phyloP scores from a whole-genome alignment of 257 asterid genomes.

The Paulownia fortunei region DNA sequence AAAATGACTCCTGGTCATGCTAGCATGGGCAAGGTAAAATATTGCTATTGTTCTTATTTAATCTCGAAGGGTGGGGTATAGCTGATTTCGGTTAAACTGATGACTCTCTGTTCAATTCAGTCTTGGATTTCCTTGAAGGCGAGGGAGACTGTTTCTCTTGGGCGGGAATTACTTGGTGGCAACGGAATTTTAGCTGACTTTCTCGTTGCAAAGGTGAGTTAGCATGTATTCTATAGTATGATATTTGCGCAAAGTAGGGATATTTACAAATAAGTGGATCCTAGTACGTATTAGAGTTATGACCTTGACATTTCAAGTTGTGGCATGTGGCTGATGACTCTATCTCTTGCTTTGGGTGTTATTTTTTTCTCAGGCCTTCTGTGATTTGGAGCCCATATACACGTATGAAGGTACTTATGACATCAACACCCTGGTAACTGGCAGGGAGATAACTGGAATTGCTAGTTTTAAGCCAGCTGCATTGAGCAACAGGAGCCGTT shows the following conservation, averaged over 20 bases:
- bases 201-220: conserved; percentile 82
- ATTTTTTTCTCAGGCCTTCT: conserved; percentile 67
- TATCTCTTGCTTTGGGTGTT: not conserved
- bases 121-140: conserved; percentile 84
- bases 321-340: not conserved
- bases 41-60: conserved; percentile 3
- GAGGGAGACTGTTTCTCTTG: conserved; percentile 86
- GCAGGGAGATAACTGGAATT: conserved; percentile 89
- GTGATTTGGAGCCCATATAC: conserved; percentile 96
- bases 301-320: too few relatives aligned
- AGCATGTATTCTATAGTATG: not conserved
- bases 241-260: not conserved
- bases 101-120: conserved; percentile 45
- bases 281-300: not conserved
- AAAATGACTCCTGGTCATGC: conserved; percentile 97
- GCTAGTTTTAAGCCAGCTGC: conserved; percentile 82
- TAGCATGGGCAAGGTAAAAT: conserved; percentile 88
- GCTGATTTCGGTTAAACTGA: conserved; percentile 15
- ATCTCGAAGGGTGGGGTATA: not conserved
- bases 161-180: conserved; percentile 94
- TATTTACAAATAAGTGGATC: not conserved
- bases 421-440: conserved; percentile 92
- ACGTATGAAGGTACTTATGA: conserved; percentile 97
- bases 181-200: conserved; percentile 81
- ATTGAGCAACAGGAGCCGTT: conserved; percentile 68